Evolutionary conservation across 2,329 filamentous ascomycete genomes (phyloP), one percentile per base, ranked within the genome.

Genomic region (Aspergillus viridinutans): DNA sequence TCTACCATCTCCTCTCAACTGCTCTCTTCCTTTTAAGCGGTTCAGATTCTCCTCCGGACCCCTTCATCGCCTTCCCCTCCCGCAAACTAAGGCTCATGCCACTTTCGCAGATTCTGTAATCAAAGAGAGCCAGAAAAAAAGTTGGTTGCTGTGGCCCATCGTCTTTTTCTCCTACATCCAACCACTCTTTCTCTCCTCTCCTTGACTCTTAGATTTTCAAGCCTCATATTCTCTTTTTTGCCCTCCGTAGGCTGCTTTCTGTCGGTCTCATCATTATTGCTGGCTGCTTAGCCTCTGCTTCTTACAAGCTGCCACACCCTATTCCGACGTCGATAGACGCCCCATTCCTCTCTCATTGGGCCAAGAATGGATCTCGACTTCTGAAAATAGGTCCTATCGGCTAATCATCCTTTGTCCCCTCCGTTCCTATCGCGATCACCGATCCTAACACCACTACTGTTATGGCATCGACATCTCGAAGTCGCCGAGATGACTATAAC

Each of bases 401-500:
- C 32, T 38, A 38, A 17, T 38, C 12, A 26, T 47, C 14, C 12
- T 45, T 25, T 23, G 17, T 7, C 23, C 43, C 23, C 43, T 47
- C 43, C 32, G 12, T 35, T 17, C 12, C 32, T 35, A 35, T 35
- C n/a, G n/a, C 9, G 42, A 45, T 45, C 21, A 12, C 21, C 43
- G 21, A 47, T 26, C 43, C 9, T 7, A 17, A 38, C 10, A 47
- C 12, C 12, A 43, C 10, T 12, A 12, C 21, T 47, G 43, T 23
- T 23, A 47, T 47, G 43, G 43, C 25, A 21, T 23, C n/a, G 10
- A 20, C 42, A 23, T 45, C 20, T 12, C 12, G 20, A 23, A 7
- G 20, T 26, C 43, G 43, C 32, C 14, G 32, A 17, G 53, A 56
- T 32, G 60, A 67, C 26, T 69, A 70, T 49, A 64, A 55, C 40